phyloP scores from a whole-genome alignment of 1,284 basidiomycete species.

The Ganoderma lingzhi region DNA sequence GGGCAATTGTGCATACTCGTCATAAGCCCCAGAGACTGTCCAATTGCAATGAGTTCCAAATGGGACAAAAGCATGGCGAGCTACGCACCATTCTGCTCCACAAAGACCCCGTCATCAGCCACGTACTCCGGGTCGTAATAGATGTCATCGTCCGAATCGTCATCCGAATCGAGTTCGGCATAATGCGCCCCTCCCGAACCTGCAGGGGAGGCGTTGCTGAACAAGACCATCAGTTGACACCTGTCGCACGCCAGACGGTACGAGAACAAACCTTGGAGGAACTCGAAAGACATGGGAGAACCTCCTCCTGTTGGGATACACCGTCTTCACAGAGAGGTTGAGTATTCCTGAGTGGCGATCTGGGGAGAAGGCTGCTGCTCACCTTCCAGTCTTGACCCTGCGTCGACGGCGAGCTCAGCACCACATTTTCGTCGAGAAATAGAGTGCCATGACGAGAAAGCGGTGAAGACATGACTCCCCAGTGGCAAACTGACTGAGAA shows the following conservation, averaged over 20 bases:
- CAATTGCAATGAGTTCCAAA: too few relatives aligned
- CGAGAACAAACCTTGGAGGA: too few relatives aligned
- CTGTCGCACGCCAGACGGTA: too few relatives aligned
- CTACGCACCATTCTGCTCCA: not conserved
- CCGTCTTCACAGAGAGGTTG: not conserved
- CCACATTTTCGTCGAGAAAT: too few relatives aligned
- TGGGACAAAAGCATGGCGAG: too few relatives aligned
- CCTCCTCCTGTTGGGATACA: not conserved
- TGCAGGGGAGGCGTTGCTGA: too few relatives aligned
- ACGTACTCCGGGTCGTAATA: conserved; percentile 3
- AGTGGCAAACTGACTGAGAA: too few relatives aligned
- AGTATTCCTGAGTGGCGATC: not conserved
- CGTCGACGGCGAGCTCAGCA: not conserved
- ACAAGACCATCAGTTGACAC: not conserved
- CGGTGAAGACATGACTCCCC: too few relatives aligned
- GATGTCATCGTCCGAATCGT: not conserved
- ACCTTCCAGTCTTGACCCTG: not conserved
- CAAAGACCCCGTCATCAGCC: not conserved
- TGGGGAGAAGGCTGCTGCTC: not conserved
- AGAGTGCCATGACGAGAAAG: too few relatives aligned
- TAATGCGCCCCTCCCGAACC: too few relatives aligned
- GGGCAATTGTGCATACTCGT: too few relatives aligned
- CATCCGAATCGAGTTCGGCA: not conserved
- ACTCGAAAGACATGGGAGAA: not conserved
- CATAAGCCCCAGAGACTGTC: too few relatives aligned